Evolutionary conservation across 129 eudicot genomes (phyloP), one percentile per base, ranked within the genome.

Genomic region (Glebionis coronaria): DNA sequence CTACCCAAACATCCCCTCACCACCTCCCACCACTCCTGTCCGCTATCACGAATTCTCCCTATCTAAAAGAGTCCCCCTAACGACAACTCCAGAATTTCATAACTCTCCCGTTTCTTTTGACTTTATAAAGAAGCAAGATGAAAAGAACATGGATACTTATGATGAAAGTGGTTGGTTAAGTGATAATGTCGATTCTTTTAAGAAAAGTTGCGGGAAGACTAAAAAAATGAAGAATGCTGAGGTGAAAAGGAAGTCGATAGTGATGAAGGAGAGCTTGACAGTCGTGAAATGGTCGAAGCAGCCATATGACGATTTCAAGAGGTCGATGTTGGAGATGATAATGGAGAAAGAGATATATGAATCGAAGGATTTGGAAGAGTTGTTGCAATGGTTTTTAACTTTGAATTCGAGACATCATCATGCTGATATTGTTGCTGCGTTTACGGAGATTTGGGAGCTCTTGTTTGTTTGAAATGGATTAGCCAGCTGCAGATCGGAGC

Each of bases 291-390:
- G 80, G 71, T 90, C 97, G 21, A 67, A 77, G 42, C 75, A 84
- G 29, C 97, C 97, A 5, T 80, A 63, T 13, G 86, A 83, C 29
- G 97, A 90, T 73, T 90, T 90, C 79, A 88, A 86, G 84, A 73
- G 47, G 59, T 90, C 91, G n/a, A 90, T 90, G 95, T 0, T 77
- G 83, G 97, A 86, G 71, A 88, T 85, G 96, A 80, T 88, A 58
- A 4, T 72, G 66, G 96, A 85, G 78, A 86, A 83, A 54, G 53
- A 86, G 70, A 85, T 89, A 61, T 72, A 81, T n/a, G 90, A 83
- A 58, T 75, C 85, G 0, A 78, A 79, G 55, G 86, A 89, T 60
- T 58, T 89, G 81, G 87, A 89, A 65, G 64, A 85, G 73, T 75
- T 89, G 21, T 73, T 85, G 85, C 83, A 80, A 73, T 82, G 89